Evolutionary conservation across 495 filamentous ascomycete genomes (phyloP), one percentile per base, ranked within the genome.

Genomic region (Penicilliopsis zonata): DNA sequence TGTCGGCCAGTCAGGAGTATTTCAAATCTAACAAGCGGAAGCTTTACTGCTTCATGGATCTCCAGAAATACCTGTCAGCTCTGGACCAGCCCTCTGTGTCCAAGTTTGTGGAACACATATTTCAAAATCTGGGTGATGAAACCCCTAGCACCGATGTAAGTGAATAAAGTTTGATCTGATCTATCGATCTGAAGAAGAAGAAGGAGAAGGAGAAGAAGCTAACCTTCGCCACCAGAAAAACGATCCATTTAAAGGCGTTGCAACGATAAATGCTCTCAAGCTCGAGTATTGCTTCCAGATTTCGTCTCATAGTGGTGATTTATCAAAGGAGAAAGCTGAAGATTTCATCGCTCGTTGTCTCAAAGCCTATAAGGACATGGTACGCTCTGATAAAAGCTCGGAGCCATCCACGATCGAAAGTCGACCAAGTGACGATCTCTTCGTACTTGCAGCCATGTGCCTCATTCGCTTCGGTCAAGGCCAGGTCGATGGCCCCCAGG

Each of bases 381-480:
- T 41, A 19, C 43, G 32, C 30, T 44, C 50, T 8, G 36, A 40
- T 4, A 31, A 27, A 31, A 40, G 19, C 17, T 38, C 37, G 13
- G 33, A 41, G 4, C 42, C 52, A 14, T 48, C 56, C 17, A 48
- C 52, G 2, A 73, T 68, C 21, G 72, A 76, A 36, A 70, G 67
- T 30, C 63, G 70, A 28, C 67, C 70, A 7, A 67, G 62, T 26
- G 74, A 76, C 39, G 70, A 76, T 33, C 55, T 72, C 16, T 65
- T 61, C 20, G 37, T 78, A 10, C 55, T 78, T 34, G 69, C 70
- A 21, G 61, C 66, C 12, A 76, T 74, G 69, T 58, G 55, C 13
- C 46, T 76, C 6, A 46, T 76, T 20, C 62, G 53, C 13, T 47
- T 70, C 8, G 50, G 43, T 31, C 38, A 52, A 20, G 32, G 48